Evolutionary conservation across 1,139 yeast species (phyloP).

Genomic region (Sugiyamaella sp.): DNA sequence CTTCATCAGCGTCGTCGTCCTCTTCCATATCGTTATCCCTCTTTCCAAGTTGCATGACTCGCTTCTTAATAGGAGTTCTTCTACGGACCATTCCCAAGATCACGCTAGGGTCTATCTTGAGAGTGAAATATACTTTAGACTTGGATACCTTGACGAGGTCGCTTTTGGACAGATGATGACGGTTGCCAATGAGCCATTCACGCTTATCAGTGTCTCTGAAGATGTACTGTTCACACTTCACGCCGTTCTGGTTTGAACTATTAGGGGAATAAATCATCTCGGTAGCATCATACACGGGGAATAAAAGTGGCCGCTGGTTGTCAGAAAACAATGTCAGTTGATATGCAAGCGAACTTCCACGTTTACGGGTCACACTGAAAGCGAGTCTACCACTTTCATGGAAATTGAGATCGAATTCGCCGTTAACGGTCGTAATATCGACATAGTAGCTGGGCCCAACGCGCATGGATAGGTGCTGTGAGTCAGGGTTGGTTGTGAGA

Average conservation of each 20-base stretch:
- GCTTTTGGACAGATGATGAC: slow-evolving; percentile 19
- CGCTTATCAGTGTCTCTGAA: slow-evolving; percentile 18
- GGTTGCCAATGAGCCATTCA: slow-evolving; percentile 28
- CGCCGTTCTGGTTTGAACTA: slow-evolving; percentile 3
- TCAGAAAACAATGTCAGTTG: slow-evolving; percentile 8
- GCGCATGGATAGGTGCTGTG: slow-evolving; percentile 32
- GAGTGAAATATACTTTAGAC: slow-evolving; percentile 24
- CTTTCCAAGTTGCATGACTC: slow-evolving; percentile 22
- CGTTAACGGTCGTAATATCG: slow-evolving; percentile 20
- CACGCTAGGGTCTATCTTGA: slow-evolving; percentile 20
- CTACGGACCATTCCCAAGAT: slow-evolving; percentile 27
- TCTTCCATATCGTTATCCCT: slow-evolving; percentile 20
- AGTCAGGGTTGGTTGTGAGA: slow-evolving; percentile 39
- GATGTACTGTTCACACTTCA: slow-evolving; percentile 24
- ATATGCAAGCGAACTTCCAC: slow-evolving; percentile 1
- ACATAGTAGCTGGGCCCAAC: slow-evolving; percentile 39
- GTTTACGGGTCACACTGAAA: slow-evolving; percentile 6
- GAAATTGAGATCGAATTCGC: slow-evolving; percentile 16
- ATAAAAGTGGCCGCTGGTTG: background rate
- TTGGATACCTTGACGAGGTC: slow-evolving; percentile 20
- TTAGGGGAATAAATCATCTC: slow-evolving; percentile 2
- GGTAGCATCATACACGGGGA: slow-evolving; percentile 6
- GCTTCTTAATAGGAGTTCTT: slow-evolving; percentile 27
- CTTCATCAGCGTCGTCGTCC: slow-evolving; percentile 33
- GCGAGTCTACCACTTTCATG: slow-evolving; percentile 11